These are phyloP conservation scores for Colletotrichum tabaci DNA, from an alignment of 2,329 filamentous ascomycete genomes.

Conservation along the genomic window DNA sequence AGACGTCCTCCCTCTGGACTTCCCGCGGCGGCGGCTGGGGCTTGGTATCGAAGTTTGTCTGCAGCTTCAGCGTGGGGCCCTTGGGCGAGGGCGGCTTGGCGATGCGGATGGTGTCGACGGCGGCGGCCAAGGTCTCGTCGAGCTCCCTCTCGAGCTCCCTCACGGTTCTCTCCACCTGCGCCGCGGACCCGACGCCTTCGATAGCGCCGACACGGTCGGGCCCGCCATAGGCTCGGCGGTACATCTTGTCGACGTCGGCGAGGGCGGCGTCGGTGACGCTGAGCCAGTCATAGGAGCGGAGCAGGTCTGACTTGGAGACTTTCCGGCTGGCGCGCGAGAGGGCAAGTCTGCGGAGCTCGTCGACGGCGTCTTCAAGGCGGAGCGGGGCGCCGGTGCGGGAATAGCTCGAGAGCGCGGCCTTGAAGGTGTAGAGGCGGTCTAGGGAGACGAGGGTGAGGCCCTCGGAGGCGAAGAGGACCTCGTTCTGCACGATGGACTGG, in stretches of 20 bases:
- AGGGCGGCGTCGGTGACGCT: constrained; percentile 65
- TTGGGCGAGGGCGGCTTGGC: constrained; percentile 42
- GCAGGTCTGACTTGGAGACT: constrained; percentile 66
- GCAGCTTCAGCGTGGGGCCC: constrained; percentile 56
- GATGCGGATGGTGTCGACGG: constrained; percentile 28
- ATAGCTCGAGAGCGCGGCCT: constrained; percentile 72
- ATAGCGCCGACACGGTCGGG: constrained; percentile 62
- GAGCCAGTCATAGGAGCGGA: constrained; percentile 72
- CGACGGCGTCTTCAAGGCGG: constrained; percentile 72
- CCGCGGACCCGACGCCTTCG: constrained; percentile 52
- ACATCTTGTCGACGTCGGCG: constrained; percentile 69
- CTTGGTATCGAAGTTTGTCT: constrained; percentile 58
- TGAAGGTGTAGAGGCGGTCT: constrained; percentile 76
- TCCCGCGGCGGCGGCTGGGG: constrained; percentile 8
- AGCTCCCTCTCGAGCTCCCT: constrained; percentile 31
- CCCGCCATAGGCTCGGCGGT: constrained; percentile 70
- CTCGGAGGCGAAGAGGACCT: constrained; percentile 72
- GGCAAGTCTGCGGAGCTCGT: constrained; percentile 73
- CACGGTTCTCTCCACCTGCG: constrained; percentile 38
- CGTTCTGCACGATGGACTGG: constrained; percentile 72
- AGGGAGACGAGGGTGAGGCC: constrained; percentile 73
- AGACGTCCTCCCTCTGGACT: constrained; percentile 42
- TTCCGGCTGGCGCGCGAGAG: constrained; percentile 66
- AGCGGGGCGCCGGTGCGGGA: constrained; percentile 60
- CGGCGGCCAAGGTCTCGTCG: constrained; percentile 30